Conservation (phyloP, 331 rosid genomes). For the Pyracantha coccinea region DNA sequence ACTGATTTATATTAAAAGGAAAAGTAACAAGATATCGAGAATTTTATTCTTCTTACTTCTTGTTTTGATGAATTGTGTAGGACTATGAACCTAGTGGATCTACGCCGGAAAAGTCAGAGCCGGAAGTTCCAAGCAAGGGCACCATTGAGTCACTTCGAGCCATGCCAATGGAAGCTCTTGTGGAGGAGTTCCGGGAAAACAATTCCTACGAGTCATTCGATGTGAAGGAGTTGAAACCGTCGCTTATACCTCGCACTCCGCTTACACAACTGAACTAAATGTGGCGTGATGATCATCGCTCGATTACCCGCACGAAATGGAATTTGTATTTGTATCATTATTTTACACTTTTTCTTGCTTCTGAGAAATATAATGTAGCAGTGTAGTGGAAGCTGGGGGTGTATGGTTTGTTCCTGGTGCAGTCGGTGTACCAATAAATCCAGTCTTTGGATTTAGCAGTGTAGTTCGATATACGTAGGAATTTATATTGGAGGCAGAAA, state of each 20-base stretch:
- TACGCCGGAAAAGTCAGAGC: constrained; percentile 58
- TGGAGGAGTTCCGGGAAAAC: constrained; percentile 82
- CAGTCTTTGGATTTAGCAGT: constrained; percentile 57
- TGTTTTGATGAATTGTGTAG: constrained; percentile 24
- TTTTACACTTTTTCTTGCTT: constrained; percentile 11
- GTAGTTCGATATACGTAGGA: constrained; percentile 13
- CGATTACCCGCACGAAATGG: neutral
- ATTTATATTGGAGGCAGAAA: constrained; percentile 24
- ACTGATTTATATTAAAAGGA: too few relatives aligned
- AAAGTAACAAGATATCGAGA: too few relatives aligned
- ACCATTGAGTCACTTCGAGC: constrained; percentile 84
- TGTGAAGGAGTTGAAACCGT: constrained; percentile 65
- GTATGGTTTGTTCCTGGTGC: constrained; percentile 11
- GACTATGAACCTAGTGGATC: constrained; percentile 80
- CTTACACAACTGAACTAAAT: constrained; percentile 51
- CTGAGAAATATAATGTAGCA: neutral
- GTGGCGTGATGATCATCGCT: neutral
- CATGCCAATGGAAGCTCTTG: constrained; percentile 74
- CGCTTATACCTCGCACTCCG: constrained; percentile 90
- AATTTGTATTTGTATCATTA: constrained; percentile 41
- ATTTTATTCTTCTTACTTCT: too few relatives aligned
- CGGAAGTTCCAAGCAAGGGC: constrained; percentile 70
- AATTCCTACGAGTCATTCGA: constrained; percentile 48
- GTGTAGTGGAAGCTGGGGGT: neutral
- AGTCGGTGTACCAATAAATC: constrained; percentile 37